Evolutionary conservation across 2,329 filamentous ascomycete genomes (phyloP).

Genomic region (Epichloe brachyelytri): DNA sequence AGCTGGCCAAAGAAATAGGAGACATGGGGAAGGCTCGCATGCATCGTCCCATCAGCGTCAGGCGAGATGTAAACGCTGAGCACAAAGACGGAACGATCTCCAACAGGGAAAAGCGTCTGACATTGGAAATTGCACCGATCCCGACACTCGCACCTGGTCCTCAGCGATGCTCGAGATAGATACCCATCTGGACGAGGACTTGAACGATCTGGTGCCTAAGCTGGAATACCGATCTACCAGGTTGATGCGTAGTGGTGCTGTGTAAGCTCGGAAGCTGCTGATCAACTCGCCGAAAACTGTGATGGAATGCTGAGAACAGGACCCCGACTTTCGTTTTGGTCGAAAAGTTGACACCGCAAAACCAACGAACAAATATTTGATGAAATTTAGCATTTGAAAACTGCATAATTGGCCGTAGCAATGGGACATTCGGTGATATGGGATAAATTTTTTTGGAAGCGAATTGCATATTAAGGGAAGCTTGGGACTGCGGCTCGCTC

Average conservation of each 20-base stretch:
- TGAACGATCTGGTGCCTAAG: conserved; percentile 25
- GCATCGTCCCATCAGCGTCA: conserved; percentile 40
- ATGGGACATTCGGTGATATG: neutral
- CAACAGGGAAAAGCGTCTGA: conserved; percentile 13
- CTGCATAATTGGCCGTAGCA: neutral
- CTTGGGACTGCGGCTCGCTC: neutral
- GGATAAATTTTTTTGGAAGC: neutral
- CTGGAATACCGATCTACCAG: conserved; percentile 31
- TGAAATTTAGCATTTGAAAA: neutral
- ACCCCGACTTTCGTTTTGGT: no score
- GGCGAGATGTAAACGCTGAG: conserved; percentile 27
- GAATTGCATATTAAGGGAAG: neutral
- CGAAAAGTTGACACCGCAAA: neutral
- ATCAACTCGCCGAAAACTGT: neutral
- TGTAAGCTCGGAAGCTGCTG: neutral
- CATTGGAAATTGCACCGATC: conserved; percentile 10
- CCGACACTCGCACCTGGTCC: conserved; percentile 6
- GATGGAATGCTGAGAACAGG: neutral
- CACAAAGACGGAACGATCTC: conserved; percentile 15
- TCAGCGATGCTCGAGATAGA: conserved; percentile 21
- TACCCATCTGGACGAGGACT: conserved; percentile 24
- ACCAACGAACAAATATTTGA: neutral
- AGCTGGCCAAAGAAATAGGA: conserved; percentile 23
- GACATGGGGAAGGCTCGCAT: conserved; percentile 32
- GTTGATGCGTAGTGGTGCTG: conserved; percentile 20